These are phyloP conservation scores for Patellifolia procumbens DNA, from an alignment of 179 eudicot species.

Conservation along the genomic window DNA sequence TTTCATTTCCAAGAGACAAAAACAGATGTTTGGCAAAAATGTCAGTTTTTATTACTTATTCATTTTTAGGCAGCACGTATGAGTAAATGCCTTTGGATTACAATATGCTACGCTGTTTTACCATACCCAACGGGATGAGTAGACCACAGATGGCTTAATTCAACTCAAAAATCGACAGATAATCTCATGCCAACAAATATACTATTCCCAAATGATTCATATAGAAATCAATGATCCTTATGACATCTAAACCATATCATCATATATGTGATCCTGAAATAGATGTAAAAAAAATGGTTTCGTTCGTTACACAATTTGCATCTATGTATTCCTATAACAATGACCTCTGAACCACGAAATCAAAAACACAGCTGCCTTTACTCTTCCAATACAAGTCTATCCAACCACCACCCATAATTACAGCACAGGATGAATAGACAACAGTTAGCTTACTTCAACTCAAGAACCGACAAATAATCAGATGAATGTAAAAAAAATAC, in stretches of 20 bases:
- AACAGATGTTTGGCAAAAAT: not conserved
- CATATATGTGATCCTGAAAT: too few relatives aligned
- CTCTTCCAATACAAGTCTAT: not conserved
- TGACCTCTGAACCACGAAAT: too few relatives aligned
- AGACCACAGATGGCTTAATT: not conserved
- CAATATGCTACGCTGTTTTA: not conserved
- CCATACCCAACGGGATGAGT: not conserved
- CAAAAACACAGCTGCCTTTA: not conserved
- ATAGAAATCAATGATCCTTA: not conserved
- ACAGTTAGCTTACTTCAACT: not conserved
- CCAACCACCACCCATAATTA: not conserved
- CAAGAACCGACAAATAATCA: not conserved
- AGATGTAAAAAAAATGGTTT: too few relatives aligned
- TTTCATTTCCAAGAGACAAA: not conserved
- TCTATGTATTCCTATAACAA: too few relatives aligned
- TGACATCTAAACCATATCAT: not conserved
- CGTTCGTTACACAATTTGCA: too few relatives aligned
- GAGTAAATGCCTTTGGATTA: too few relatives aligned
- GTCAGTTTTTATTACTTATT: not conserved
- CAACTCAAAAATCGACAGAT: not conserved
- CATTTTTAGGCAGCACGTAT: too few relatives aligned
- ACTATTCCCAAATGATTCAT: not conserved
- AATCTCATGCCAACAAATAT: not conserved
- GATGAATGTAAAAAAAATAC: not conserved
- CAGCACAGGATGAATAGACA: too few relatives aligned